A percentile compares a stretch with the other conserved stretches of the same genome.
Conservation (phyloP, 345 rosid genomes). For the Eucalyptus erythrocorys region DNA sequence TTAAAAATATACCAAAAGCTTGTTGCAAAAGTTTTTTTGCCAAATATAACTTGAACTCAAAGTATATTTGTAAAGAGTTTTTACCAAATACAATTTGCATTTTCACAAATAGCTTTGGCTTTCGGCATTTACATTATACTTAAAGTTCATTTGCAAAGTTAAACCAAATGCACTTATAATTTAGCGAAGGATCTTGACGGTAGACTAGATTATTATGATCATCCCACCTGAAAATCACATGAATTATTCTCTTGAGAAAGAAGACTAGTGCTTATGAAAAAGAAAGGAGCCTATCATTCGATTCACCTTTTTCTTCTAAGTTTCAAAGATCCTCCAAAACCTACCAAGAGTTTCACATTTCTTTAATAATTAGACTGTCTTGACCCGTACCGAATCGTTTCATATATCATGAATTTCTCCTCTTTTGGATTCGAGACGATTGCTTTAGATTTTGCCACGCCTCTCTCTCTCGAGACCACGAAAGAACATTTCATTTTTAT, state of each 20-base stretch:
- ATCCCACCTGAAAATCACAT: background rate
- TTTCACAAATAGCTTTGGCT: too few species aligned
- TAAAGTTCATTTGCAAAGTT: too few species aligned
- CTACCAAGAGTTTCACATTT: background rate
- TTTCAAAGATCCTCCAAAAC: background rate
- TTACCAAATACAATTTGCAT: too few species aligned
- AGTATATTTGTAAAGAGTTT: too few species aligned
- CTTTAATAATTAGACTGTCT: background rate
- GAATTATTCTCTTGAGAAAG: background rate
- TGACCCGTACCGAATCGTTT: background rate
- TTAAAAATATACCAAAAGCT: too few species aligned
- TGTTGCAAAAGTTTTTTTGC: too few species aligned
- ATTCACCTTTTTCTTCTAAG: background rate
- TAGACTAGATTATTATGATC: background rate
- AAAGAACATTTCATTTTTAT: background rate
- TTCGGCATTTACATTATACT: too few species aligned
- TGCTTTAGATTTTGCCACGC: background rate
- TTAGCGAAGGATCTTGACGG: too few species aligned
- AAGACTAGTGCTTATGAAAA: background rate
- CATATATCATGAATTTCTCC: background rate
- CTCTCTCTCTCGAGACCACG: background rate
- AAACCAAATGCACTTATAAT: too few species aligned
- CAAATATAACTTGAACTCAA: too few species aligned
- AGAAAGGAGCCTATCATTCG: background rate
- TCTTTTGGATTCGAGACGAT: background rate